Evolutionary conservation across 768 basidiomycete species (phyloP).

Genomic region (Lactifluus volemus): DNA sequence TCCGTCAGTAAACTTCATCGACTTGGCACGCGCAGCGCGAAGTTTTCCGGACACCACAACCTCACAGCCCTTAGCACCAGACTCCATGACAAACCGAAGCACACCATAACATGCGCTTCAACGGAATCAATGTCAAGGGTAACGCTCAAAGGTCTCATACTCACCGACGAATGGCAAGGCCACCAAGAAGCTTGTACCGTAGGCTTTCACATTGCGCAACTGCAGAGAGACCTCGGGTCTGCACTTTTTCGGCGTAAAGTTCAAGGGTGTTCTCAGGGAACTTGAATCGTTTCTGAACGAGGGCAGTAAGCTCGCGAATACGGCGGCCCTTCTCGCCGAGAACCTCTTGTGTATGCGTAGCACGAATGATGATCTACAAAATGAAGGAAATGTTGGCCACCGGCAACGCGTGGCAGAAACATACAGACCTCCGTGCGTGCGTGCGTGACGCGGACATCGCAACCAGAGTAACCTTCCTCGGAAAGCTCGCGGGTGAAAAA

Average conservation of each 20-base stretch:
- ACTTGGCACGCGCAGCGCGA: conserved; percentile 98
- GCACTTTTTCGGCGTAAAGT: conserved; percentile 98
- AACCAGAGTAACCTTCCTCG: conserved; percentile 99
- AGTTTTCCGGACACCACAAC: conserved; percentile 99
- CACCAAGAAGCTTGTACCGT: conserved; percentile 98
- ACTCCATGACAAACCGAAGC: conserved; percentile 99
- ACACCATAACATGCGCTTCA: conserved; percentile 96
- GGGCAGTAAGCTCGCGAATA: conserved; percentile 95
- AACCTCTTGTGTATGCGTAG: conserved; percentile 98
- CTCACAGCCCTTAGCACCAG: conserved; percentile 98
- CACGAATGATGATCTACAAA: conserved; percentile 92
- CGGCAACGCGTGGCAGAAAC: neutral
- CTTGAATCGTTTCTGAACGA: conserved; percentile 99
- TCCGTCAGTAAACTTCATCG: conserved; percentile 99
- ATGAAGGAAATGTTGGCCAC: conserved; percentile 5
- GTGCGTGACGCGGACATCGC: conserved; percentile 99
- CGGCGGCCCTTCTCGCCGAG: conserved; percentile 99
- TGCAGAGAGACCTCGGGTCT: conserved; percentile 95
- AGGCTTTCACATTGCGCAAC: conserved; percentile 98
- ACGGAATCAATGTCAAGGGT: neutral
- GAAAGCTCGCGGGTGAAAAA: conserved; percentile 98
- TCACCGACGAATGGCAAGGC: conserved; percentile 96
- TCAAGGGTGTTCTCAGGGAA: conserved; percentile 99
- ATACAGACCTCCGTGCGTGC: conserved; percentile 83
- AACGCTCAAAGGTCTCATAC: conserved; percentile 24